Percentiles rank a stretch among this genome's conserved stretches.
phyloP scores from a whole-genome alignment of 441 rosid species.

The Croton setiger region DNA sequence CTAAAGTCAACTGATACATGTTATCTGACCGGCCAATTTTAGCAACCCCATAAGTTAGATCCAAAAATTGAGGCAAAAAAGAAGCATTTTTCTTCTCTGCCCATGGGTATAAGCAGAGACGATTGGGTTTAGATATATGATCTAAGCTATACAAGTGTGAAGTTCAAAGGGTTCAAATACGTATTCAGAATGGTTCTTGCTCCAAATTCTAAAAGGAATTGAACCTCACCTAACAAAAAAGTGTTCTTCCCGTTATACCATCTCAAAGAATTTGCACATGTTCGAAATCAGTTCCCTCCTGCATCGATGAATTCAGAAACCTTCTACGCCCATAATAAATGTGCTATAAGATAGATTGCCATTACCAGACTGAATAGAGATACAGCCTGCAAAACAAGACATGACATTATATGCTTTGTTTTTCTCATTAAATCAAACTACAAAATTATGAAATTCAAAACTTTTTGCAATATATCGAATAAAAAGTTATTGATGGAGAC shows the following conservation, averaged over 20 bases:
- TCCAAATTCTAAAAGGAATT: constrained; percentile 15
- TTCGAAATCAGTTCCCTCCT: constrained; percentile 4
- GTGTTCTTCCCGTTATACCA: background rate
- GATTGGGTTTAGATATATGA: background rate
- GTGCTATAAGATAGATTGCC: constrained; percentile 26
- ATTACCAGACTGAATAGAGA: constrained; percentile 35
- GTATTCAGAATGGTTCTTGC: background rate
- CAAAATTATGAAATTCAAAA: background rate
- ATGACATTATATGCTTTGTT: background rate
- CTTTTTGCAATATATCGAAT: background rate
- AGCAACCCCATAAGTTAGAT: constrained; percentile 4
- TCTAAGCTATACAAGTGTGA: background rate
- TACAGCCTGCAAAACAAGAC: constrained; percentile 44
- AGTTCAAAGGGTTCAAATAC: background rate
- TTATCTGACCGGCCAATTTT: background rate
- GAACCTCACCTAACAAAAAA: constrained; percentile 29
- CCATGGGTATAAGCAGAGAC: background rate
- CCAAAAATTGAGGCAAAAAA: background rate
- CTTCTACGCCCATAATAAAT: constrained; percentile 20
- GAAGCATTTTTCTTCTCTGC: background rate
- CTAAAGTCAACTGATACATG: constrained; percentile 9
- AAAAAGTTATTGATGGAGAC: background rate
- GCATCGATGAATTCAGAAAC: constrained; percentile 11
- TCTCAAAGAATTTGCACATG: constrained; percentile 10
- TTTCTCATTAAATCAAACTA: background rate